Conservation (phyloP, 2,329 filamentous ascomycete species). For the Dryadomyces quercivorus region DNA sequence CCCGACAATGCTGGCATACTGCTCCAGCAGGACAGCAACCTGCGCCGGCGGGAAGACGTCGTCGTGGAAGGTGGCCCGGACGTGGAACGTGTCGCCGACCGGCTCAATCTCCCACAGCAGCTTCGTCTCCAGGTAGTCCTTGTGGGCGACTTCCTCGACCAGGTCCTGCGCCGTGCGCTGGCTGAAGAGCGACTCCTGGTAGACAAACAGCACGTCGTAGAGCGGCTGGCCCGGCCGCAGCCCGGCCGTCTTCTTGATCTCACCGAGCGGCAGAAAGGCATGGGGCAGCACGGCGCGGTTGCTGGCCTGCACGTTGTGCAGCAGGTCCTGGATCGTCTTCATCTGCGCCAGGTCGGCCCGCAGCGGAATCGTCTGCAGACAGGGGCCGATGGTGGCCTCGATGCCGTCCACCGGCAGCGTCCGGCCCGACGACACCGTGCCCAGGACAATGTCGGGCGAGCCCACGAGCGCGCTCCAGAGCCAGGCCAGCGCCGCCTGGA, state of each 20-base stretch:
- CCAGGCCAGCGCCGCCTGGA: constrained; percentile 60
- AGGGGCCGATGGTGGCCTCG: constrained; percentile 67
- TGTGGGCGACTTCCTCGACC: constrained; percentile 44
- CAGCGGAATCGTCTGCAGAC: constrained; percentile 63
- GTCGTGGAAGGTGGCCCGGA: constrained; percentile 34
- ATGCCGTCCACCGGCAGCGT: constrained; percentile 59
- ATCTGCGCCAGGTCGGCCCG: constrained; percentile 46
- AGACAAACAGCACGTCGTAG: constrained; percentile 73
- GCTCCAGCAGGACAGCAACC: constrained; percentile 41
- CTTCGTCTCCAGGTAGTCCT: constrained; percentile 65
- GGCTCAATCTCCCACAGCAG: constrained; percentile 70
- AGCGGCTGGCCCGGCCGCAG: constrained; percentile 42
- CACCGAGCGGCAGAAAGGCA: constrained; percentile 48
- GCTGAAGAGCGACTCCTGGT: constrained; percentile 59
- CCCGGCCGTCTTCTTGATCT: constrained; percentile 53
- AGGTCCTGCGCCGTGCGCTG: constrained; percentile 11
- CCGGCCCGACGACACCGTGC: constrained; percentile 71
- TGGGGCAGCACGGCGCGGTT: constrained; percentile 57
- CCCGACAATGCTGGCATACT: constrained; percentile 42
- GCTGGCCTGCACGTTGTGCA: constrained; percentile 49
- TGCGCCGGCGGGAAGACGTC: constrained; percentile 40
- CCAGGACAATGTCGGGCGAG: constrained; percentile 55
- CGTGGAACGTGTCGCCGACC: constrained; percentile 21
- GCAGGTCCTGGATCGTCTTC: constrained; percentile 43
- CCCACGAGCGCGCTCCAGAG: constrained; percentile 55